phyloP scores from a whole-genome alignment of 2,329 filamentous ascomycete genomes.

The Beauveria bassiana region DNA sequence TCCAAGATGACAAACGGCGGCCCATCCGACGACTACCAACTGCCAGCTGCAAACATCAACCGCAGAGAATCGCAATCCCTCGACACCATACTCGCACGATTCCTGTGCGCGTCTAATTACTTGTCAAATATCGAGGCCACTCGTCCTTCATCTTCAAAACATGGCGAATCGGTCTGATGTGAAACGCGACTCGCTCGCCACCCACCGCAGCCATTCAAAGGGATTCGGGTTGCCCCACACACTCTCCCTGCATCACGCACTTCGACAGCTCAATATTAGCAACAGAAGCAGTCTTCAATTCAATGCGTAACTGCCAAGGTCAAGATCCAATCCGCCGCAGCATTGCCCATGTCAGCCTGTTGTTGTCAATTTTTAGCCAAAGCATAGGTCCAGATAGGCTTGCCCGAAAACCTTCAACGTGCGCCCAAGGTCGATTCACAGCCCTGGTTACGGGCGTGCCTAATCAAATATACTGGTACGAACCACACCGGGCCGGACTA shows the following conservation, averaged over 20 bases:
- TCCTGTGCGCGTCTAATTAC: background rate
- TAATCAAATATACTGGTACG: background rate
- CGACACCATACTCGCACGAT: background rate
- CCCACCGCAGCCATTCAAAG: background rate
- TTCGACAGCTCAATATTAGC: too few species aligned
- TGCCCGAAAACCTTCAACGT: background rate
- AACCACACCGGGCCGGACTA: background rate
- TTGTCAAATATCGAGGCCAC: background rate
- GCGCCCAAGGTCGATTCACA: background rate
- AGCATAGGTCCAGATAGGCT: background rate
- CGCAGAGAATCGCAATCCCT: background rate
- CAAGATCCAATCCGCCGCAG: background rate
- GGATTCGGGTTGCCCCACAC: slow-evolving; percentile 1
- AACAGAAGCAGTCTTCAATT: background rate
- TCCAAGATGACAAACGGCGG: background rate
- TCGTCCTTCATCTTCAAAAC: background rate
- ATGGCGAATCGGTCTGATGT: background rate
- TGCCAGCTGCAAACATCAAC: background rate
- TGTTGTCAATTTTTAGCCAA: background rate
- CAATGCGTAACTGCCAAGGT: background rate
- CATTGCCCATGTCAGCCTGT: background rate
- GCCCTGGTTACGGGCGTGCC: background rate
- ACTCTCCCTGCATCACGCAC: background rate
- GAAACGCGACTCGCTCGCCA: background rate
- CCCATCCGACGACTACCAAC: background rate